A percentile compares a stretch with the other conserved stretches of the same genome.
Evolutionary conservation across 495 filamentous ascomycete genomes (phyloP).

Genomic region (Hypoxylon crocopeplum): DNA sequence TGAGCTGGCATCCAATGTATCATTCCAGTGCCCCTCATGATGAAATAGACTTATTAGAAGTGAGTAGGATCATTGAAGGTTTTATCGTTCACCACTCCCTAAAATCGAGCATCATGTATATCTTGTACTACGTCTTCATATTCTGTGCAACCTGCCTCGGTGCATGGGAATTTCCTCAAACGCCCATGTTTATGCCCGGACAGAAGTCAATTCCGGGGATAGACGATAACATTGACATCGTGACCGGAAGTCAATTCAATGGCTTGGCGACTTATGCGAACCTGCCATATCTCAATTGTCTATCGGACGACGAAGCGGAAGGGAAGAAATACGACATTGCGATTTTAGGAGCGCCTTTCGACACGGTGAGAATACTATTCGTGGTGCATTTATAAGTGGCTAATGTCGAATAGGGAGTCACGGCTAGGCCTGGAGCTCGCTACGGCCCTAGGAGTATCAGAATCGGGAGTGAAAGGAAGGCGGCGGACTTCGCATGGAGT

Average conservation of each 20-base stretch:
- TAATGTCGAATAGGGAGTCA: constrained; percentile 37
- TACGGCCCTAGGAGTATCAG: constrained; percentile 85
- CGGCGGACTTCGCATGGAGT: constrained; percentile 35
- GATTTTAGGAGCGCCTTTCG: constrained; percentile 71
- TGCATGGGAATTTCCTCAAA: constrained; percentile 36
- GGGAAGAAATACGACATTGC: constrained; percentile 79
- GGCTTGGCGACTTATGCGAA: constrained; percentile 81
- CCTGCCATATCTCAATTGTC: constrained; percentile 78
- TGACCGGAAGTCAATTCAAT: constrained; percentile 56
- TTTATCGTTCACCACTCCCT: no score
- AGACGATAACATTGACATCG: constrained; percentile 35
- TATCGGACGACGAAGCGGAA: constrained; percentile 67
- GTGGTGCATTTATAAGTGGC: neutral
- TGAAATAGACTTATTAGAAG: no score
- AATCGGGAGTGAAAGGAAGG: constrained; percentile 61
- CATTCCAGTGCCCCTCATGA: neutral
- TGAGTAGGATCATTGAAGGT: no score
- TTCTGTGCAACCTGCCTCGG: neutral
- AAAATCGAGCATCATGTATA: constrained; percentile 2
- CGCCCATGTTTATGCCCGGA: neutral
- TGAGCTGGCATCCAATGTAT: no score
- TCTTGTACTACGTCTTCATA: constrained; percentile 2
- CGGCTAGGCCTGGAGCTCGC: constrained; percentile 72
- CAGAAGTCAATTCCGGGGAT: constrained; percentile 23
- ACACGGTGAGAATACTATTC: constrained; percentile 46